These are phyloP conservation scores for Trypanosoma caninum DNA, from an alignment of 208 protist genomes.

Conservation along the genomic window DNA sequence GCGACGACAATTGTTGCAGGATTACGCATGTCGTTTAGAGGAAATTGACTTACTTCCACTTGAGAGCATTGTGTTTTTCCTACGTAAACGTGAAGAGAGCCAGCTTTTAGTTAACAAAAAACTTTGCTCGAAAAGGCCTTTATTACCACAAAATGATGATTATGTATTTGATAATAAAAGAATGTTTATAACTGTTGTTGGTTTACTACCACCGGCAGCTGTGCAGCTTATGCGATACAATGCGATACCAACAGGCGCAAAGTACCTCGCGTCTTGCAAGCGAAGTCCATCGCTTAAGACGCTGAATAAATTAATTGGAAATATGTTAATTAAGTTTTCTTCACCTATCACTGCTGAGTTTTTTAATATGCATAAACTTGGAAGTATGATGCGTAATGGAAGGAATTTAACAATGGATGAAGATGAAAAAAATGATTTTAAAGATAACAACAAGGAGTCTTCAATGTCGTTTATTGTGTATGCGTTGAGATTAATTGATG, in stretches of 20 bases:
- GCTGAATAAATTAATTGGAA: constrained; percentile 40
- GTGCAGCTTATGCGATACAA: constrained; percentile 53
- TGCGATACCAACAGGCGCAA: constrained; percentile 14
- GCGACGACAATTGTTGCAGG: constrained; percentile 39
- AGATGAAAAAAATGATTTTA: constrained; percentile 3
- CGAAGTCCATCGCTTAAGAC: constrained; percentile 24
- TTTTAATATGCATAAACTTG: constrained; percentile 50
- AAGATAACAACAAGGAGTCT: background rate
- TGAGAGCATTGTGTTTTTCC: constrained; percentile 34
- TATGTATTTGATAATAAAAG: background rate
- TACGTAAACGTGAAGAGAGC: constrained; percentile 8
- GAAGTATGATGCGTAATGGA: constrained; percentile 44
- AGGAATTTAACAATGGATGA: no score
- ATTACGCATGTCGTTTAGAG: constrained; percentile 50
- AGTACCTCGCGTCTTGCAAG: constrained; percentile 14
- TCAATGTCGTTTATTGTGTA: background rate
- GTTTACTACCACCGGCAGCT: constrained; percentile 50
- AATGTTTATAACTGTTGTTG: constrained; percentile 28
- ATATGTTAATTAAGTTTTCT: constrained; percentile 38
- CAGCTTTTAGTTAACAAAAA: background rate
- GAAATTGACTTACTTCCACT: constrained; percentile 50
- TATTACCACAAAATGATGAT: background rate
- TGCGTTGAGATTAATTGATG: constrained; percentile 5
- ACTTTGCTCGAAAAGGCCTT: background rate
- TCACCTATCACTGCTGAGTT: constrained; percentile 27